A percentile compares a stretch with the other conserved stretches of the same genome.
Conservation (phyloP, 768 basidiomycete species). For the Xanthoconium purpureum region DNA sequence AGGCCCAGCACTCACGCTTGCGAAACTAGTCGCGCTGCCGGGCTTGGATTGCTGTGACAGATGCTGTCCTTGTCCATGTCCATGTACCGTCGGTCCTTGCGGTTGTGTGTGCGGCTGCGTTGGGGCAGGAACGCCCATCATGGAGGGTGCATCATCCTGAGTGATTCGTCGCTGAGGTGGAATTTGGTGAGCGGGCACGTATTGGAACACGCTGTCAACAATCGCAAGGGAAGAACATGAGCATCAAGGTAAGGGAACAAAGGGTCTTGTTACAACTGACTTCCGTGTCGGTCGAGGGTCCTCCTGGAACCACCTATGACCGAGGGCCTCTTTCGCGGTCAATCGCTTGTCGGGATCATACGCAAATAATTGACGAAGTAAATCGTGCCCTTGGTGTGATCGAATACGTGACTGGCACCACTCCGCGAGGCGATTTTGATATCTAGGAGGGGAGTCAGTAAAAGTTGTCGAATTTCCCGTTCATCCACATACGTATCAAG, state of each 20-base stretch:
- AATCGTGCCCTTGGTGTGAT: conserved; percentile 66
- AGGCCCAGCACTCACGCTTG: conserved; percentile 57
- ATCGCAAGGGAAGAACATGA: conserved; percentile 1
- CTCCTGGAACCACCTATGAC: conserved; percentile 90
- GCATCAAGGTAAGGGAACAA: background rate
- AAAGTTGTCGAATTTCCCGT: background rate
- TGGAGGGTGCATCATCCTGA: conserved; percentile 87
- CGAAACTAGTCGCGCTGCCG: conserved; percentile 61
- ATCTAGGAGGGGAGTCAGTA: conserved; percentile 36
- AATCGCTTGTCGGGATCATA: conserved; percentile 90
- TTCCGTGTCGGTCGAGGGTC: conserved; percentile 84
- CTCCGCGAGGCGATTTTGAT: conserved; percentile 56
- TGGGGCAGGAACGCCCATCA: conserved; percentile 64
- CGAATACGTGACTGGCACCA: conserved; percentile 75
- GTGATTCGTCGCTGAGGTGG: conserved; percentile 89
- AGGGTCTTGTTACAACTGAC: conserved; percentile 44
- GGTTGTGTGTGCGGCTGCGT: conserved; percentile 42
- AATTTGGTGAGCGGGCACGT: conserved; percentile 57
- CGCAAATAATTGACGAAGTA: conserved; percentile 80
- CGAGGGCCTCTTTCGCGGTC: conserved; percentile 76
- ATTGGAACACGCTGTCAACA: conserved; percentile 65
- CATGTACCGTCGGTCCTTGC: conserved; percentile 42
- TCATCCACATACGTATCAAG: conserved; percentile 59
- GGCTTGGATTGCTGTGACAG: conserved; percentile 43
- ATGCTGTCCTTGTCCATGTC: conserved; percentile 46